Base-by-base conservation (phyloP, 106 monocot genomes). In the Acorus calamus region DNA sequence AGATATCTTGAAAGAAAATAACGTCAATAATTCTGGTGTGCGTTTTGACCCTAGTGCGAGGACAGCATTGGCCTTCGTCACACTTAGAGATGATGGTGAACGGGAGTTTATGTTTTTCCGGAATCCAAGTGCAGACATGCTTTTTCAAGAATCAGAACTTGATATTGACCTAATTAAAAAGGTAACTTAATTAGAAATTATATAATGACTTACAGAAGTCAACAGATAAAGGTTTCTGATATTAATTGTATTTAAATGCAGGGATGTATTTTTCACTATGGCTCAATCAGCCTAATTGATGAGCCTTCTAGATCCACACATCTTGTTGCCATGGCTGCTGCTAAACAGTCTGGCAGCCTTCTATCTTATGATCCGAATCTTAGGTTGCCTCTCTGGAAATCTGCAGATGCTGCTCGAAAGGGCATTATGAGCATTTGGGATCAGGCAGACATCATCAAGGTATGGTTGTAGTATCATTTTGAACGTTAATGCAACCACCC, bases 351-450 rank as follows among this genome's bases (percentile, higher is more conserved):
- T 60, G 71, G 71, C 2, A 13, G 66, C 14, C 6, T 77, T 12
- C 48, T 77, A 6, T 77, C 77, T 43, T 77, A 71, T 66, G 71
- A 77, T 66, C 77, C 71, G 8, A 76, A 76, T 57, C 61, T 68
- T 42, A 67, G 67, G 62, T 57, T 68, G 60, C 55, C 60, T 7
- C 48, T 68, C 6, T 68, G 74, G 74, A 61, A 61, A 50, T 75
- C 67, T 55, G 41, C 68, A 4, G 67, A 77, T 9, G 66, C 65
- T 54, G 77, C 77, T 54, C 51, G 65, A 47, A 14, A 59, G 9
- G 77, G 77, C 11, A 71, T 77, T 55, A 60, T 77, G 71, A 77
- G 71, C 55, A 71, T 71, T 54, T 77, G 77, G 70, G 54, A 77
- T 50, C 11, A 69, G 42, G 70, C 77, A 49, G 77, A 77, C 45